Conservation (phyloP, 257 asterid genomes). For the Fraxinus quadrangulata region DNA sequence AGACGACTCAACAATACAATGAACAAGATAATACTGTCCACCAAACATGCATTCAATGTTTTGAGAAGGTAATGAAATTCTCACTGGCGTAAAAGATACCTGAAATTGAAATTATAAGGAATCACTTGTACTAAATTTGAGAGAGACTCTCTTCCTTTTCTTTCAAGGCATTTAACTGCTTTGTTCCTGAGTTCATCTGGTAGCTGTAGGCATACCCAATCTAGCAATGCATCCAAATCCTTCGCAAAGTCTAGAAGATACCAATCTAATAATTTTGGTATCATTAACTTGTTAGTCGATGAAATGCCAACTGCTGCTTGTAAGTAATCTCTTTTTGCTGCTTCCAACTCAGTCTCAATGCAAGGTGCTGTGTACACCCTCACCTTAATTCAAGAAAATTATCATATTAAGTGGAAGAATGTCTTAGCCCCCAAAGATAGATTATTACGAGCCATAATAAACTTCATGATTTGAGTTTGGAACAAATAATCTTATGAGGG, state of each 20-base stretch:
- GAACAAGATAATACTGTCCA: background rate
- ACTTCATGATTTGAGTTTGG: background rate
- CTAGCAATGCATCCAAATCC: conserved; percentile 69
- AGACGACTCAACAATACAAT: background rate
- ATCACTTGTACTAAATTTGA: conserved; percentile 51
- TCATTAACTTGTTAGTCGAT: conserved; percentile 47
- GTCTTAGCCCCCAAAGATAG: background rate
- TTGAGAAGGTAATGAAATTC: background rate
- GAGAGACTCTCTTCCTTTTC: conserved; percentile 45
- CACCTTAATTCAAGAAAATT: conserved; percentile 44
- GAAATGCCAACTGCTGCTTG: conserved; percentile 78
- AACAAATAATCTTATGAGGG: background rate
- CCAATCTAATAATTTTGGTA: conserved; percentile 84
- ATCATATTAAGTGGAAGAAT: background rate
- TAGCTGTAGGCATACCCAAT: conserved; percentile 83
- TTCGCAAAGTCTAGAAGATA: conserved; percentile 82
- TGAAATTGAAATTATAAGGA: conserved; percentile 72
- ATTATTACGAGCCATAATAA: background rate
- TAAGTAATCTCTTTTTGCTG: conserved; percentile 68
- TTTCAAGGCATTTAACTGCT: conserved; percentile 51
- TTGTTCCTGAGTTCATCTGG: conserved; percentile 54
- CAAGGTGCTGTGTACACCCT: conserved; percentile 69
- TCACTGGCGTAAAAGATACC: conserved; percentile 63
- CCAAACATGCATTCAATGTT: background rate
- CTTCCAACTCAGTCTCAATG: conserved; percentile 66